Base-by-base conservation (phyloP, 2,329 filamentous ascomycete genomes). In the Elsinoe necatrix region DNA sequence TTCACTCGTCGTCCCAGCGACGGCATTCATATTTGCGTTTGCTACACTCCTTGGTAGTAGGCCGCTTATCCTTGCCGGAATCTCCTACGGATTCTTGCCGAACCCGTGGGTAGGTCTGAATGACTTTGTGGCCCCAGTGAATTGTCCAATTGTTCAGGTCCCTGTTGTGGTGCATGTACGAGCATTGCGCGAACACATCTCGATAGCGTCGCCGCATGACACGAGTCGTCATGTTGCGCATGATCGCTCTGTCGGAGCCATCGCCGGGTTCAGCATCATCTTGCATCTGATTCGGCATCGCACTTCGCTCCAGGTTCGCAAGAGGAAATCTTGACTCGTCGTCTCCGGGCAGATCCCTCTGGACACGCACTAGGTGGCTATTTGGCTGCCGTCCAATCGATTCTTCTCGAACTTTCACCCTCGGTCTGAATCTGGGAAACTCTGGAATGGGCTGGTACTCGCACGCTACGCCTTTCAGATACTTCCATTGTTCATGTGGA, bases 191-290 rank as follows among this genome's bases (percentile, higher is more conserved):
- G 54, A 77, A 71, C 5, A 78, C 63, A 21, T 64, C 65, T 4
- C 65, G 61, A 67, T 75, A 79, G 14, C 78, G 59, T 29, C 74
- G 68, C 54, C 66, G 66, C 76, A 79, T 77, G 57, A 69, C 72
- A 8, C 73, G 69, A 9, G 65, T 59, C 1, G 69, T 76, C 31
- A 78, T 34, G 43, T 42, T 31, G 8, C 8, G 55, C 29, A 2
- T 41, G 42, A 23, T 45, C 14, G 3, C 57, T 37, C 20, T 52
- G 27, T 37, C 14, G 9, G 9, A 11, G 12, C 12, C 14, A 6
- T 37, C 12, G 5, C 34, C 34, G 14, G 34, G 14, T 6, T 37
- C 34, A n/a, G 4, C 34, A 37, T 37, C 34, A 11, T 14, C 34
- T 37, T 12, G 34, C 34, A 37, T 3, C 34, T 37, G 34, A 14